Base-by-base conservation (phyloP, 805 yeast species). In the Dipodascus albidus region DNA sequence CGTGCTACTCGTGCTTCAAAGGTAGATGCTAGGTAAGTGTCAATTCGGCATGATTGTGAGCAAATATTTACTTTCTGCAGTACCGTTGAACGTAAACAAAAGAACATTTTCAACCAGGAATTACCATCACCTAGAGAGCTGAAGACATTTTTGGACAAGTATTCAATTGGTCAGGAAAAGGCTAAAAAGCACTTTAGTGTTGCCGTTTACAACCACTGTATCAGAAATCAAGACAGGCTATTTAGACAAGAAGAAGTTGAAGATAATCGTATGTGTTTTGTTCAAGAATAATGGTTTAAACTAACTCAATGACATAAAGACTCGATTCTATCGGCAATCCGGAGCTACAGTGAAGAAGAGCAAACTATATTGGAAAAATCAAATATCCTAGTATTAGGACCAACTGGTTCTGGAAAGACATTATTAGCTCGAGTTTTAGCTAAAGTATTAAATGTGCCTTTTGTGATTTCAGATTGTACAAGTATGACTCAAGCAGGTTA, bases 401-500 rank as follows among this genome's bases (percentile, higher is more conserved):
- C 85, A 0, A 76, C 82, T 3, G 85, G 85, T 0, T 75, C 82
- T 2, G 84, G 85, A 19, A 80, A 80, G 61, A 80, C 85, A 0
- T 61, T 79, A 15, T 67, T 80, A 35, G 83, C 83, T 1, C 71
- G 74, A 48, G 77, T 82, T 0, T 63, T 80, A 47, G 83, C 84
- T 0, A 70, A 69, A 41, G 67, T 73, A 0, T 61, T 80, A 47
- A 74, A 78, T 27, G 81, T 54, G n/a, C 84, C 85, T 1, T 74
- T 79, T 41, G 75, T 81, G 0, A 79, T 80, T 14, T 78, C 80
- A 3, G 84, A 80, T 59, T 80, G 84, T 60, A 80, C 85, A 0
- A 77, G 81, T 48, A 60, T 80, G 54, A 80, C 85, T 0, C 84
- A 80, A 59, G 82, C 84, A 0, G 85, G 85, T 3, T 80, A 80